These are phyloP conservation scores for Chaetomidium leptoderma DNA, from an alignment of 495 filamentous ascomycete species.

Conservation along the genomic window DNA sequence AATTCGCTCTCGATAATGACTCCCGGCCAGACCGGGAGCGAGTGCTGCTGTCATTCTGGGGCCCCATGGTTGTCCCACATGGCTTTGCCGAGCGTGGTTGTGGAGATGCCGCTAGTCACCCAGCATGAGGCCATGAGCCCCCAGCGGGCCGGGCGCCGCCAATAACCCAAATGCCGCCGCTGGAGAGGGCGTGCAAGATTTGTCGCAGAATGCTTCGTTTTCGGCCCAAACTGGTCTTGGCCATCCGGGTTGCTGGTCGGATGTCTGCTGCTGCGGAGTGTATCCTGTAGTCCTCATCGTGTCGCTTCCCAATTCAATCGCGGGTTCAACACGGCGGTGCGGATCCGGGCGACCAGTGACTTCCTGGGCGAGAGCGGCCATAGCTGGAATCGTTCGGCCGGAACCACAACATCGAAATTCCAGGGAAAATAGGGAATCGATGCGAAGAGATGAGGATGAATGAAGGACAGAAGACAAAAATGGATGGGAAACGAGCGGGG, in stretches of 20 bases:
- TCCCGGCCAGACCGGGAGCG: neutral
- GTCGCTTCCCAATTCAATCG: neutral
- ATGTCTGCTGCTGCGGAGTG: neutral
- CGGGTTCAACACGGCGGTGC: conserved; percentile 23
- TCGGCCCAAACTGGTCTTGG: neutral
- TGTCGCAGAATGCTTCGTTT: neutral
- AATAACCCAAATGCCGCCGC: conserved; percentile 15
- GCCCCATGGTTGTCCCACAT: conserved; percentile 18
- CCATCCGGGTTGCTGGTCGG: neutral
- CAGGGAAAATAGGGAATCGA: conserved; percentile 8
- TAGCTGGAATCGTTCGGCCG: conserved; percentile 12
- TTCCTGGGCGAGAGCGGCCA: conserved; percentile 17
- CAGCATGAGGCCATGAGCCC: conserved; percentile 13
- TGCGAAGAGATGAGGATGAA: conserved; percentile 18
- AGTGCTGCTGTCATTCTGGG: conserved; percentile 4
- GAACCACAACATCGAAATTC: conserved; percentile 22
- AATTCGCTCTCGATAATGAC: neutral
- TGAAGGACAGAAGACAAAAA: conserved; percentile 27
- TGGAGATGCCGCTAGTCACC: conserved; percentile 24
- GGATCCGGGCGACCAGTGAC: conserved; percentile 24
- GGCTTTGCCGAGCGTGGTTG: conserved; percentile 24
- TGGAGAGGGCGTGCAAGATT: conserved; percentile 7
- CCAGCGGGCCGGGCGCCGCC: conserved; percentile 18
- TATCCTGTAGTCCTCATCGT: neutral
- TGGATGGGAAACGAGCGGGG: conserved; percentile 31